phyloP scores from a whole-genome alignment of 2,329 filamentous ascomycete genomes.

The Parascedosporium putredinis region DNA sequence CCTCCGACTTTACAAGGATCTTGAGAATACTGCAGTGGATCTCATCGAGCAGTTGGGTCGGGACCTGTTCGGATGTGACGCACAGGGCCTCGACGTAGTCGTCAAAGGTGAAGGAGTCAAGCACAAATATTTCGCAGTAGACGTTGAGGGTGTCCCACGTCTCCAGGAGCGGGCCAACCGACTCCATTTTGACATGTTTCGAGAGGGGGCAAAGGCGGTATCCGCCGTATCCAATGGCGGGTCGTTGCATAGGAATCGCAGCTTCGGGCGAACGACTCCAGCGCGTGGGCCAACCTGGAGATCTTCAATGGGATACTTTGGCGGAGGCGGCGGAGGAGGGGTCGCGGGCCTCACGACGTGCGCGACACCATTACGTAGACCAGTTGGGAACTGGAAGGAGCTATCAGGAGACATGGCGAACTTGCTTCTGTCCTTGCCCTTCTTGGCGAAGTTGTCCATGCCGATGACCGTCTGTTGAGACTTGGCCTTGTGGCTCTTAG shows the following conservation, averaged over 20 bases:
- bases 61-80: slow-evolving; percentile 60
- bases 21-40: slow-evolving; percentile 88
- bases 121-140: slow-evolving; percentile 87
- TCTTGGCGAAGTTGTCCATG: slow-evolving; percentile 17
- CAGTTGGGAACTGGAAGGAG: slow-evolving; percentile 34
- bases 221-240: slow-evolving; percentile 33
- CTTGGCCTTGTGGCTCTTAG: slow-evolving; percentile 59
- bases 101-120: slow-evolving; percentile 97
- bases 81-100: slow-evolving; percentile 86
- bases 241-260: slow-evolving; percentile 68
- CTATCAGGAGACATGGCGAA: slow-evolving; percentile 31
- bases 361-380: slow-evolving; percentile 32
- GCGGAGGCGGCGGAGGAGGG: slow-evolving; percentile 54
- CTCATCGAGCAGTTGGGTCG: slow-evolving; percentile 80
- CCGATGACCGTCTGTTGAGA: slow-evolving; percentile 26
- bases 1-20: slow-evolving; percentile 65
- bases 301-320: slow-evolving; percentile 95
- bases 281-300: slow-evolving; percentile 65
- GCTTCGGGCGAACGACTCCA: slow-evolving; percentile 55
- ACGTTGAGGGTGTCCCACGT: slow-evolving; percentile 97
- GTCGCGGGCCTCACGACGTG: slow-evolving; percentile 32
- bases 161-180: slow-evolving; percentile 76
- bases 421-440: slow-evolving; percentile 24
- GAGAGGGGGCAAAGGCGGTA: slow-evolving; percentile 13
- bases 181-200: slow-evolving; percentile 63